Conservation (phyloP, 371 early-diverging fungal species). For the Lichtheimia hyalospora region DNA sequence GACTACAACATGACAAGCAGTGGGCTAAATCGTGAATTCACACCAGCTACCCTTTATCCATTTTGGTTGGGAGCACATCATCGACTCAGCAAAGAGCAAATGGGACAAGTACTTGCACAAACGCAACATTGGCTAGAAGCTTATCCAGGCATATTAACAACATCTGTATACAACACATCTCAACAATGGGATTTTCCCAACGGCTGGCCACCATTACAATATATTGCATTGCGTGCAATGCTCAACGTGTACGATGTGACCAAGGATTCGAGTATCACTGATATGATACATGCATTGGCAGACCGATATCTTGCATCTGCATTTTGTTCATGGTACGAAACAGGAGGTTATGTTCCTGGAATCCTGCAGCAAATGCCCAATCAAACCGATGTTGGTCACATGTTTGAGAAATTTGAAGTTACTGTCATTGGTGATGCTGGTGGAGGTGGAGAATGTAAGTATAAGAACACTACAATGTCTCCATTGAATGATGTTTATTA, state of each 20-base stretch:
- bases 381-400: conserved; percentile 50
- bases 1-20: conserved; percentile 55
- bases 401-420: conserved; percentile 86
- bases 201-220: conserved; percentile 72
- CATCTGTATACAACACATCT: conserved; percentile 56
- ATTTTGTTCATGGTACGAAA: conserved; percentile 72
- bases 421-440: conserved; percentile 60
- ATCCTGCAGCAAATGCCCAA: conserved; percentile 27
- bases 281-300: conserved; percentile 53
- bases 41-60: conserved; percentile 45
- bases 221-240: conserved; percentile 57
- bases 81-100: conserved; percentile 13
- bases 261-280: not conserved
- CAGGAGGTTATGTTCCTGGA: conserved; percentile 62
- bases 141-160: conserved; percentile 70
- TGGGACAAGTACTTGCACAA: conserved; percentile 32
- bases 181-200: conserved; percentile 93
- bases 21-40: conserved; percentile 28
- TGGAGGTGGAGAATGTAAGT: conserved; percentile 76
- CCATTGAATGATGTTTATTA: not conserved
- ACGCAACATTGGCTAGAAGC: conserved; percentile 25
- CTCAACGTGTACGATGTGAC: conserved; percentile 25
- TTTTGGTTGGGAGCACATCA: conserved; percentile 51
- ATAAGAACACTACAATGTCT: not conserved
- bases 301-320: conserved; percentile 64